Evolutionary conservation across 2,329 filamentous ascomycete species (phyloP).

Genomic region (Alternaria sp.): DNA sequence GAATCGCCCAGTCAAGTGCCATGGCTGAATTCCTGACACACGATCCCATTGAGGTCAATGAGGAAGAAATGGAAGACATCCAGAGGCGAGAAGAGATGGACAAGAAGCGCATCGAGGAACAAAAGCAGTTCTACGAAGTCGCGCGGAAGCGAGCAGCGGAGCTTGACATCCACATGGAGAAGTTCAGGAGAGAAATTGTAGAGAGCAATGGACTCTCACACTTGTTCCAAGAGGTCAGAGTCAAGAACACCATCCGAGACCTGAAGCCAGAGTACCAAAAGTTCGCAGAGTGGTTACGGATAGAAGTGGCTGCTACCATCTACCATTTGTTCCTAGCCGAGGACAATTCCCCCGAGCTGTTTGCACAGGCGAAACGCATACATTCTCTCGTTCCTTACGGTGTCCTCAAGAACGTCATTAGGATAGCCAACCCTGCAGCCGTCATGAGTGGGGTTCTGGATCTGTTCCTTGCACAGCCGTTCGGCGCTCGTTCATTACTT

Average conservation of each 20-base stretch:
- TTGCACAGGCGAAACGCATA: constrained; percentile 91
- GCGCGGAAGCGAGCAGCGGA: constrained; percentile 88
- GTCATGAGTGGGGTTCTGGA: constrained; percentile 97
- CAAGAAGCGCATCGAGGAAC: constrained; percentile 86
- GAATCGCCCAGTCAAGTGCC: constrained; percentile 81
- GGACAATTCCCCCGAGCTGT: constrained; percentile 96
- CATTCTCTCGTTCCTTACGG: constrained; percentile 94
- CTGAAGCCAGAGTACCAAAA: constrained; percentile 96
- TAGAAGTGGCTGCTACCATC: constrained; percentile 94
- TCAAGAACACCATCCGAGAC: constrained; percentile 85
- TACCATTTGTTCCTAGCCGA: constrained; percentile 98
- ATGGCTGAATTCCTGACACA: constrained; percentile 83
- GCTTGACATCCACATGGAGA: constrained; percentile 97
- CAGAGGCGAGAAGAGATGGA: constrained; percentile 80
- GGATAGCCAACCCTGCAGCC: constrained; percentile 92
- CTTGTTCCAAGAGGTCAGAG: constrained; percentile 89
- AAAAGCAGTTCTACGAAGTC: constrained; percentile 94
- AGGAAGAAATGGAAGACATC: constrained; percentile 86
- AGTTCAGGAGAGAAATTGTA: constrained; percentile 71
- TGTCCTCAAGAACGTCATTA: constrained; percentile 93
- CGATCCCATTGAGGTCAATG: constrained; percentile 74
- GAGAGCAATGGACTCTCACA: constrained; percentile 86
- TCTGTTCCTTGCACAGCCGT: constrained; percentile 93
- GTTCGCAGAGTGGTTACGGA: constrained; percentile 96
- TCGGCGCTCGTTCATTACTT: constrained; percentile 86